A percentile compares a stretch with the other conserved stretches of the same genome.
Conservation (phyloP, 1,284 basidiomycete genomes). For the Rhodotorula sp. region DNA sequence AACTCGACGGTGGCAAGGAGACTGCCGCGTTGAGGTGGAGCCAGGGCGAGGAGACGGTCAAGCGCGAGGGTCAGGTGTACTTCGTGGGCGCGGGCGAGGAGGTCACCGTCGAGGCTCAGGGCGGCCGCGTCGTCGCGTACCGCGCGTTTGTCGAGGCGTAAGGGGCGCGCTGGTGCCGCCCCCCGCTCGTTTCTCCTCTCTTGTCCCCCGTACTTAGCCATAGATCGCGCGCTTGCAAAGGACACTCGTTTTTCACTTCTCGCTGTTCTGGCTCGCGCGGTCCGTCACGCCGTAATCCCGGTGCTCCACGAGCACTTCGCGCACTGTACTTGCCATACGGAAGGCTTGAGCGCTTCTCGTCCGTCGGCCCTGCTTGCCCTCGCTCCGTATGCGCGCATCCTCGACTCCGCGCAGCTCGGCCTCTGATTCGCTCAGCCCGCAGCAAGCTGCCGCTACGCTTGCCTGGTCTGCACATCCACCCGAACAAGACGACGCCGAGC, state of each 20-base stretch:
- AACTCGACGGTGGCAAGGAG: constrained; percentile 62
- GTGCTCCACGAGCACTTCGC: too few species aligned
- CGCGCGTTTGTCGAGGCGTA: constrained; percentile 66
- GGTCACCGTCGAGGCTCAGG: constrained; percentile 57
- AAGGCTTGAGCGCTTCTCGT: too few species aligned
- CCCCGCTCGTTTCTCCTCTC: not conserved
- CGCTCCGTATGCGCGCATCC: not conserved
- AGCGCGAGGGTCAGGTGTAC: constrained; percentile 69
- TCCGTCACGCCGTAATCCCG: not conserved
- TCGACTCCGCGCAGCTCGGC: not conserved
- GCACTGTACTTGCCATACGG: too few species aligned
- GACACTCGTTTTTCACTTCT: not conserved
- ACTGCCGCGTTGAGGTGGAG: constrained; percentile 53
- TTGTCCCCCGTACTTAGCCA: not conserved
- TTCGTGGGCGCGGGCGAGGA: constrained; percentile 77
- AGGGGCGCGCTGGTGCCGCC: not conserved
- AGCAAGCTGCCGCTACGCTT: not conserved
- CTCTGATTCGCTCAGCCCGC: not conserved
- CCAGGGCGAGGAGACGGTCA: constrained; percentile 58
- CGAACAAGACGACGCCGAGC: not conserved
- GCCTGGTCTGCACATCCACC: not conserved
- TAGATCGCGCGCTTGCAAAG: not conserved
- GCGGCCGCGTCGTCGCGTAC: constrained; percentile 62
- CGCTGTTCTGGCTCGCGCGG: not conserved
- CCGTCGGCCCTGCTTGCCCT: too few species aligned